Conservation (phyloP, 1,284 basidiomycete species). For the Tilletia caries region DNA sequence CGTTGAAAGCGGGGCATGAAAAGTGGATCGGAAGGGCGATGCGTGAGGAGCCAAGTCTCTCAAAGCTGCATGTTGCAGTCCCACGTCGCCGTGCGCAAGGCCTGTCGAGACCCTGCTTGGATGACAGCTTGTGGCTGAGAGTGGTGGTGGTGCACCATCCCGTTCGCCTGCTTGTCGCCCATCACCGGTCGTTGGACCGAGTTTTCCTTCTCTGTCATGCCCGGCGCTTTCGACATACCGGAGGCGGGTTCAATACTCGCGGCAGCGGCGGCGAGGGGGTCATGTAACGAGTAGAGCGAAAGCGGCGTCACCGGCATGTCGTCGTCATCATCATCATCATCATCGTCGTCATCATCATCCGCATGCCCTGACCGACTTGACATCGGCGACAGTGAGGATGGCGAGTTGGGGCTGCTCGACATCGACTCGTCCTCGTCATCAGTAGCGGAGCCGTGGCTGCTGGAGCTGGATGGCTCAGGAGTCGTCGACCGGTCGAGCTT, state of each 20-base stretch:
- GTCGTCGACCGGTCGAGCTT: constrained; percentile 17
- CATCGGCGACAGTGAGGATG: constrained; percentile 49
- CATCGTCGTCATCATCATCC: constrained; percentile 26
- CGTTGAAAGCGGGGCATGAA: too few relatives aligned
- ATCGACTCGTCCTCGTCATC: constrained; percentile 43
- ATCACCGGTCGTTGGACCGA: background rate
- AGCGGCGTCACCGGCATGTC: constrained; percentile 52
- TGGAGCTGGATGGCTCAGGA: constrained; percentile 13
- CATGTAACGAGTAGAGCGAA: constrained; percentile 36
- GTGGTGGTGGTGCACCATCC: background rate
- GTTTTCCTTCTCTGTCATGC: background rate
- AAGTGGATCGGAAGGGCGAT: too few relatives aligned
- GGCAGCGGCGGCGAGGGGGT: background rate
- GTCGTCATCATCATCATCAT: constrained; percentile 48
- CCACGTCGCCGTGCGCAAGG: background rate
- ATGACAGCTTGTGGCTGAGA: background rate
- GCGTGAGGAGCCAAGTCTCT: background rate
- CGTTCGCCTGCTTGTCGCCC: background rate
- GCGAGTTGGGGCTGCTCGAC: constrained; percentile 39
- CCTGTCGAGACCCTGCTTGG: background rate
- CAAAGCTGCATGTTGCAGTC: constrained; percentile 13
- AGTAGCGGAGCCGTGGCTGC: constrained; percentile 19
- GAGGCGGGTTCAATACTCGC: background rate
- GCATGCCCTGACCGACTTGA: constrained; percentile 28
- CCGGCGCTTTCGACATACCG: background rate